A percentile compares a stretch with the other conserved stretches of the same genome.
Evolutionary conservation across 2,329 filamentous ascomycete species (phyloP).

Genomic region (Fusarium longipes): DNA sequence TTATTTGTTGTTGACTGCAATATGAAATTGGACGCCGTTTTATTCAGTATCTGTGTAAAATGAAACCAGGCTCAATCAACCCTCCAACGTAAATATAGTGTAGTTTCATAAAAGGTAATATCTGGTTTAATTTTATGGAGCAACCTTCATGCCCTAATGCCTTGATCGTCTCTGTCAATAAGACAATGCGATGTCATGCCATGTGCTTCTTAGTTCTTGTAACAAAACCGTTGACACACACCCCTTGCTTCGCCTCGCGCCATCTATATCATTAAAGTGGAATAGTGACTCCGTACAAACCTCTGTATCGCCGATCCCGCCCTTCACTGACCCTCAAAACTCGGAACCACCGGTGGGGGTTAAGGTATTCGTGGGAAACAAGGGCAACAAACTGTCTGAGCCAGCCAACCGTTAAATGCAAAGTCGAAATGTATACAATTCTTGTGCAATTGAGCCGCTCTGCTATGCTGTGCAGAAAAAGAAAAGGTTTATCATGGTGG

Average conservation of each 20-base stretch:
- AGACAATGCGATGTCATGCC: constrained; percentile 17
- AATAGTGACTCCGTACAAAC: constrained; percentile 10
- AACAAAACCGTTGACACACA: constrained; percentile 25
- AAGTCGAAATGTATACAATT: constrained; percentile 5
- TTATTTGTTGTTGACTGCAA: constrained; percentile 28
- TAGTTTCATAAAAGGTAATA: constrained; percentile 6
- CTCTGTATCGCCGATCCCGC: not conserved
- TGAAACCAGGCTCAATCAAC: constrained; percentile 5
- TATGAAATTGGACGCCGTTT: constrained; percentile 16
- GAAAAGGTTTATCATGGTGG: constrained; percentile 7
- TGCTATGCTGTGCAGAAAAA: constrained; percentile 31
- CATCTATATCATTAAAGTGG: constrained; percentile 26
- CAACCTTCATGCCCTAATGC: constrained; percentile 13
- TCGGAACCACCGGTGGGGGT: constrained; percentile 1
- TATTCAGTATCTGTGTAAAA: not conserved
- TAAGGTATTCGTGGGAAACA: not conserved
- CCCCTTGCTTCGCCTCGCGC: constrained; percentile 18
- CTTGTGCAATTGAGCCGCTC: constrained; percentile 27
- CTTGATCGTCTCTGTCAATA: constrained; percentile 3
- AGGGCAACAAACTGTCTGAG: constrained; percentile 2
- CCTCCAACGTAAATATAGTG: constrained; percentile 1
- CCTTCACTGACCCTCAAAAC: not conserved
- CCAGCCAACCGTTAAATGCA: constrained; percentile 10
- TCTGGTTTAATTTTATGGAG: constrained; percentile 11
- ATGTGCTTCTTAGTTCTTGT: constrained; percentile 21